phyloP scores from a whole-genome alignment of 805 yeast genomes.

The Saturnispora zaruensis region DNA sequence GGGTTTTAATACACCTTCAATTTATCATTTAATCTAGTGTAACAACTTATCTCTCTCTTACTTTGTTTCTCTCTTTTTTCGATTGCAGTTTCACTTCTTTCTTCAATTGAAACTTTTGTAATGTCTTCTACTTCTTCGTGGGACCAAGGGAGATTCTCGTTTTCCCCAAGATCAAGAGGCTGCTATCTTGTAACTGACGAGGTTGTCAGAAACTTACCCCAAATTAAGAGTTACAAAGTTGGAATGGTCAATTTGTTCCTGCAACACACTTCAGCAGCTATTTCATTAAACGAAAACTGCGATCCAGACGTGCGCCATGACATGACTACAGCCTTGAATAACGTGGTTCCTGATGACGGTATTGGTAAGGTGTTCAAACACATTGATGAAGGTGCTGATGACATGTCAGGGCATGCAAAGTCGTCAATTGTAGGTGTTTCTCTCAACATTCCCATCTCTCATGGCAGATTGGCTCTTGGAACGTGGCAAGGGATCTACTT shows the following conservation, averaged over 20 bases:
- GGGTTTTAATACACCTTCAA: background rate
- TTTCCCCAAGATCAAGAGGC: conserved; percentile 55
- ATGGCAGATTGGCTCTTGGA: conserved; percentile 63
- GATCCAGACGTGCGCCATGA: conserved; percentile 72
- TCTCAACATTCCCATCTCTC: conserved; percentile 56
- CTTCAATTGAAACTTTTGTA: background rate
- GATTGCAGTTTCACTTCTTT: background rate
- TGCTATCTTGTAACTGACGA: conserved; percentile 67
- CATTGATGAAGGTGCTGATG: conserved; percentile 74
- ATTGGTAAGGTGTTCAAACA: conserved; percentile 42
- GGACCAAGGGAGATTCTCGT: conserved; percentile 50
- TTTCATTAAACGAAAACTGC: conserved; percentile 70
- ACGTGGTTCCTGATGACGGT: conserved; percentile 60
- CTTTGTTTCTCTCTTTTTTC: background rate
- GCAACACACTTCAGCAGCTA: conserved; percentile 74
- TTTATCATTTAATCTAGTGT: conserved; percentile 7
- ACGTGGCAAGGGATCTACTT: conserved; percentile 84
- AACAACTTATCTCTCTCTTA: background rate
- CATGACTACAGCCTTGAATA: conserved; percentile 53
- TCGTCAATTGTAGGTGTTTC: conserved; percentile 54
- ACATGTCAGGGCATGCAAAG: conserved; percentile 77
- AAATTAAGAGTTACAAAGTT: conserved; percentile 47
- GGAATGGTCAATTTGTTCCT: conserved; percentile 61
- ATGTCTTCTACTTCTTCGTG: conserved; percentile 32
- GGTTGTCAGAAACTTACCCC: conserved; percentile 46